Conservation (phyloP, 106 monocot species). For the Cymbidium sinense region DNA sequence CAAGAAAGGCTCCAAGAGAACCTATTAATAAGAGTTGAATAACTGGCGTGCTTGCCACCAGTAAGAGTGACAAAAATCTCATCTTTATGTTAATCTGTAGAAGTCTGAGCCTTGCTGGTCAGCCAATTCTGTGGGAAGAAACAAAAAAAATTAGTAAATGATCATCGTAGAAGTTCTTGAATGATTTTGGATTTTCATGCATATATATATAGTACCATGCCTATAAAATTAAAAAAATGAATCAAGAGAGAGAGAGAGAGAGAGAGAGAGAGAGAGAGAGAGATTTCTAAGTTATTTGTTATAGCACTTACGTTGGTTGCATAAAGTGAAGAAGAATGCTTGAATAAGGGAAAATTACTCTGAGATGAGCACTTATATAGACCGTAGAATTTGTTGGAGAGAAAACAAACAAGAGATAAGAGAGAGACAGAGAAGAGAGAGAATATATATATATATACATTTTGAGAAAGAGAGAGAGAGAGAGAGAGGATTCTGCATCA, state of each 20-base stretch:
- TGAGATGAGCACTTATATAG: too few species aligned
- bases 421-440: not conserved
- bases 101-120: not conserved
- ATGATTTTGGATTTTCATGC: not conserved
- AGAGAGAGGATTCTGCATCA: not conserved
- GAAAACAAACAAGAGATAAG: not conserved
- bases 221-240: too few species aligned
- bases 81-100: constrained; percentile 14
- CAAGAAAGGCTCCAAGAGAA: constrained; percentile 59
- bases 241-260: too few species aligned
- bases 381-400: too few species aligned
- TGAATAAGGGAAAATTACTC: too few species aligned
- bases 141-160: not conserved
- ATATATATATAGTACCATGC: too few species aligned
- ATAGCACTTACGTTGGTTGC: too few species aligned
- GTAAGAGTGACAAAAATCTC: constrained; percentile 46
- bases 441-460: too few species aligned
- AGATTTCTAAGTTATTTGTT: too few species aligned
- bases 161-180: not conserved
- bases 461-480: not conserved
- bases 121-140: not conserved
- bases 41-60: constrained; percentile 54
- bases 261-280: too few species aligned
- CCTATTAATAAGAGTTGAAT: constrained; percentile 63
- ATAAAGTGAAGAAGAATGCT: too few species aligned